Conservation (phyloP, 177 flowering plant species). For the Vitis hybrid region DNA sequence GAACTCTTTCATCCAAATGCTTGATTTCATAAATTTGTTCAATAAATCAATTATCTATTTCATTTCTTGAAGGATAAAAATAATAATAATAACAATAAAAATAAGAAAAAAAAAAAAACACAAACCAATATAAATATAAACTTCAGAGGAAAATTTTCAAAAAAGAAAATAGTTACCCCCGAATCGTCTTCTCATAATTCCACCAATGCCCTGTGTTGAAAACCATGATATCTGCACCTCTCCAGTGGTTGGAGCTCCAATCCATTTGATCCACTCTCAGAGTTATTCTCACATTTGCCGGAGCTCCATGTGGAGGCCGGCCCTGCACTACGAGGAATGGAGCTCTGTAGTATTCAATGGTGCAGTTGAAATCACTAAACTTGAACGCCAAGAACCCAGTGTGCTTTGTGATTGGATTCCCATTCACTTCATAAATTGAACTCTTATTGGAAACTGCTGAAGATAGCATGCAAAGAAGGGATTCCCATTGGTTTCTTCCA, state of each 20-base stretch:
- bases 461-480: conserved; percentile 65
- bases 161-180: conserved; percentile 27
- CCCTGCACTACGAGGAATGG: conserved; percentile 55
- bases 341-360: conserved; percentile 58
- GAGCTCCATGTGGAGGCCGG: conserved; percentile 38
- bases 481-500: conserved; percentile 79
- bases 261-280: conserved; percentile 48
- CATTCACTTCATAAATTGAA: conserved; percentile 57
- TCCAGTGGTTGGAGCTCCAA: conserved; percentile 49
- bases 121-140: neutral
- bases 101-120: neutral
- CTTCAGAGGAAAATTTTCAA: neutral
- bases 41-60: neutral
- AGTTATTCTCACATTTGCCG: conserved; percentile 33
- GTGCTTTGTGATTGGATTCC: conserved; percentile 65
- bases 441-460: conserved; percentile 40
- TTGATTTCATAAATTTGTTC: neutral
- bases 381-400: conserved; percentile 41
- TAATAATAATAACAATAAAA: neutral
- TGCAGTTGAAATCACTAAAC: conserved; percentile 55
- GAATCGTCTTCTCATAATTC: conserved; percentile 53
- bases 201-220: conserved; percentile 74
- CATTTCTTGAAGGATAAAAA: neutral
- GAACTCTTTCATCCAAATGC: neutral
- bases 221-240: conserved; percentile 53